Base-by-base conservation (phyloP, 2,329 filamentous ascomycete genomes). In the Colletotrichum agaves region DNA sequence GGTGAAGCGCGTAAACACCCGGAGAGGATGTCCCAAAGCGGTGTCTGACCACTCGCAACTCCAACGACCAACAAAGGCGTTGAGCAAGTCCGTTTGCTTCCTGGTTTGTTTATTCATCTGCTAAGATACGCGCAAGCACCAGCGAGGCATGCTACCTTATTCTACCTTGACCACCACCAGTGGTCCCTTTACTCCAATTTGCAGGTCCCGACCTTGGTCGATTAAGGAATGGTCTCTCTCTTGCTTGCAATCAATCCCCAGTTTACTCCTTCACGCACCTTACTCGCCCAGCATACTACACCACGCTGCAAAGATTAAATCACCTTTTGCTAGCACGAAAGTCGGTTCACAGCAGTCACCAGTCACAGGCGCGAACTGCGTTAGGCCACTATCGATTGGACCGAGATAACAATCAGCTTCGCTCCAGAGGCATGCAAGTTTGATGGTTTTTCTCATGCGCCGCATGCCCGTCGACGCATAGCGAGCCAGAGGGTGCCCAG, bases 1-100 rank as follows among this genome's bases (percentile, higher is more conserved):
- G 52, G 59, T 53, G 35, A 41, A 63, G 63, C 52, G 55, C 33
- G 41, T 37, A 19, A 47, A 37, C 37, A 50, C 21, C 21, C 44
- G 61, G 39, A 52, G 62, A 49, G 19, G 19, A 37, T 50, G 44
- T 66, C 66, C 66, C 55, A 69, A 69, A 69, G 61, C 65, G 55
- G 61, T 12, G 50, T 60, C 61, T 43, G 62, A 66, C 39, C 60
- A 57, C 35, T 66, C 31, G 52, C 56, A 61, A 69, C 62, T 69
- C 39, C 55, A 44, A 27, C 44, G 41, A 61, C 49, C 62, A 66
- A 61, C 35, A 41, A 33, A 43, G 66, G 49, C 62, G 47, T 61
- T 37, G 39, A 27, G 50, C 39, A 15, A 64, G 27, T 49, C 43
- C 19, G 23, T 47, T 50, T 10, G 21, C n/a, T 23, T 31, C 47